A percentile compares a stretch with the other conserved stretches of the same genome.
Conservation (phyloP, 2,329 filamentous ascomycete species). For the Cladosporium cucumerinum region DNA sequence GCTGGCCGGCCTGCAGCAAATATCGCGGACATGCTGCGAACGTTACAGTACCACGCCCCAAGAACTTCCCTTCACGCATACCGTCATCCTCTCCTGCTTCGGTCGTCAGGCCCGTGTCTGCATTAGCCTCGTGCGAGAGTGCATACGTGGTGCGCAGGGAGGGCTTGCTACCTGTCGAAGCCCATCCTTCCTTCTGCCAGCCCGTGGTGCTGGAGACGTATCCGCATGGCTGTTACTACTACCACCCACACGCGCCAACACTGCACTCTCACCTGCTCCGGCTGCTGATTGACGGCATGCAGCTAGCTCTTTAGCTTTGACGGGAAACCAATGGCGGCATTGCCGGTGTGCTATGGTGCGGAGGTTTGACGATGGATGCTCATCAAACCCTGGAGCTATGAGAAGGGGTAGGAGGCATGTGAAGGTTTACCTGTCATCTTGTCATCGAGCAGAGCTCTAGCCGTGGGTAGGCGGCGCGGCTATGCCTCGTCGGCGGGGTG, state of each 20-base stretch:
- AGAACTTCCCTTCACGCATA: background rate
- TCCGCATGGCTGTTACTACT: background rate
- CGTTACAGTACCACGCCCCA: background rate
- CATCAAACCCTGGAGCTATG: slow-evolving; percentile 4
- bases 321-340: slow-evolving; percentile 30
- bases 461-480: slow-evolving; percentile 9
- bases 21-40: slow-evolving; percentile 4
- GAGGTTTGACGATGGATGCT: slow-evolving; percentile 14
- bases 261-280: slow-evolving; percentile 2
- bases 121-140: slow-evolving; percentile 6
- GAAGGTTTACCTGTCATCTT: slow-evolving; percentile 23
- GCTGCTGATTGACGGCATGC: slow-evolving; percentile 23
- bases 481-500: slow-evolving; percentile 18
- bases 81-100: background rate
- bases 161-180: background rate
- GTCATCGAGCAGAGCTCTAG: slow-evolving; percentile 17
- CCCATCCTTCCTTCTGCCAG: slow-evolving; percentile 5
- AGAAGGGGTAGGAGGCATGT: slow-evolving; percentile 21
- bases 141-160: slow-evolving; percentile 4
- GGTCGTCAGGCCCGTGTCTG: background rate
- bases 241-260: slow-evolving; percentile 3
- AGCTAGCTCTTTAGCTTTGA: slow-evolving; percentile 34
- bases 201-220: background rate
- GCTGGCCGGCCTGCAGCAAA: background rate
- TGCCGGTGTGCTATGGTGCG: slow-evolving; percentile 12